These are phyloP conservation scores for Aspergillus melleus DNA, from an alignment of 2,329 filamentous ascomycete species.

Conservation along the genomic window DNA sequence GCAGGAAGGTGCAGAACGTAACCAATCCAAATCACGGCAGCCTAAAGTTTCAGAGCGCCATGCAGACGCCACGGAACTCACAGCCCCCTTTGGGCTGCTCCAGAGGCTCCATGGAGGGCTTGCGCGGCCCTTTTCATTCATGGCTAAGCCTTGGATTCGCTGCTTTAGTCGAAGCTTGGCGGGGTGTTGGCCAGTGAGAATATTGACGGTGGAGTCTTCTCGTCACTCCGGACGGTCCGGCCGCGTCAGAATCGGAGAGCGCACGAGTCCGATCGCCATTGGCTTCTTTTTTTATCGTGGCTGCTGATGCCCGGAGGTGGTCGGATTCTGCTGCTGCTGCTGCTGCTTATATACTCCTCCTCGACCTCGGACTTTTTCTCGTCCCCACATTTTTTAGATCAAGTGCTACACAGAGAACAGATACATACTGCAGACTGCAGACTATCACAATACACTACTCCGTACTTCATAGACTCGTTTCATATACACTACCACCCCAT, in stretches of 20 bases:
- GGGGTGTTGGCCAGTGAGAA: conserved; percentile 2
- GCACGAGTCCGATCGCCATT: conserved; percentile 7
- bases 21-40: conserved; percentile 8
- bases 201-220: background rate
- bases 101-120: conserved; percentile 9
- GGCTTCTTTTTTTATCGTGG: background rate
- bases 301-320: too few relatives aligned
- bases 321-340: too few relatives aligned
- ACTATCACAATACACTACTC: too few relatives aligned
- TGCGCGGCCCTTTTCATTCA: conserved; percentile 14
- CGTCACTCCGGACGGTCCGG: conserved; percentile 12
- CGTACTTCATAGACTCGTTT: too few relatives aligned
- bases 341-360: background rate
- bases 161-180: conserved; percentile 25
- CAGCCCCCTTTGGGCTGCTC: too few relatives aligned
- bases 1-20: background rate
- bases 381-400: background rate
- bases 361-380: background rate
- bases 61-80: conserved; percentile 2
- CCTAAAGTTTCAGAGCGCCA: conserved; percentile 4
- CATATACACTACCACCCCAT: too few relatives aligned
- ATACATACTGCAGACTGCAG: too few relatives aligned
- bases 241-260: conserved; percentile 16
- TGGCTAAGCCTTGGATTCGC: conserved; percentile 16
- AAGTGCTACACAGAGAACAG: too few relatives aligned